These are phyloP conservation scores for Fusarium algeriense DNA, from an alignment of 2,329 filamentous ascomycete genomes.

Conservation along the genomic window DNA sequence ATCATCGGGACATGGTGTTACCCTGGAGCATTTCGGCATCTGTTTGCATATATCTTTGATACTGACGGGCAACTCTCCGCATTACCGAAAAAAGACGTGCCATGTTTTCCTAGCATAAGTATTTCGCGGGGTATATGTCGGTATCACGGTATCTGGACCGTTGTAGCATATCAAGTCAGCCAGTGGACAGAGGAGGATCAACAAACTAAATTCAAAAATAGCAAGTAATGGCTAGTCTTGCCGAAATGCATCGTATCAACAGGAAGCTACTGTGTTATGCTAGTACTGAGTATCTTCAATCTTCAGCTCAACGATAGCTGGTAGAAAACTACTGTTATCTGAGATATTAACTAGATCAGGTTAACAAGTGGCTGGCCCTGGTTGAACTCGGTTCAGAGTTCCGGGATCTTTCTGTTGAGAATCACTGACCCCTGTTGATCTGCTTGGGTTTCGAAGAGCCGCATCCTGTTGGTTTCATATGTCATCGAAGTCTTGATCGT, in stretches of 20 bases:
- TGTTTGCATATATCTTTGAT: neutral
- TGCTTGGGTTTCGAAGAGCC: neutral
- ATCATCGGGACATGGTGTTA: conserved; percentile 16
- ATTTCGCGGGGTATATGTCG: conserved; percentile 10
- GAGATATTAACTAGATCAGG: conserved; percentile 24
- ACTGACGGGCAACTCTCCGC: conserved; percentile 30
- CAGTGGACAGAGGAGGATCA: neutral
- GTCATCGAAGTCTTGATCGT: neutral
- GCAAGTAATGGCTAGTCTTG: conserved; percentile 1
- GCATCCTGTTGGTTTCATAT: conserved; percentile 7
- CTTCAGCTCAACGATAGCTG: neutral
- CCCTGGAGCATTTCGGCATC: conserved; percentile 26
- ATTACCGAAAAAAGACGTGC: conserved; percentile 21
- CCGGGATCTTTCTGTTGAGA: conserved; percentile 27
- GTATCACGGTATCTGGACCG: conserved; percentile 30
- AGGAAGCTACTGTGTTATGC: neutral
- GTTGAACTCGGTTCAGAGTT: conserved; percentile 15
- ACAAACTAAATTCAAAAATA: neutral
- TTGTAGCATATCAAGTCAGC: conserved; percentile 3
- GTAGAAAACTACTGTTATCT: neutral
- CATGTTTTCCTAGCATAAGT: neutral
- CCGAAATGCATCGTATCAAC: neutral
- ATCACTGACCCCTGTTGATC: neutral
- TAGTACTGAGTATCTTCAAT: neutral
- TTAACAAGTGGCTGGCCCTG: conserved; percentile 6